Evolutionary conservation across 2,329 filamentous ascomycete genomes (phyloP), one percentile per base, ranked within the genome.

Genomic region (Pseudogymnoascus sp.): DNA sequence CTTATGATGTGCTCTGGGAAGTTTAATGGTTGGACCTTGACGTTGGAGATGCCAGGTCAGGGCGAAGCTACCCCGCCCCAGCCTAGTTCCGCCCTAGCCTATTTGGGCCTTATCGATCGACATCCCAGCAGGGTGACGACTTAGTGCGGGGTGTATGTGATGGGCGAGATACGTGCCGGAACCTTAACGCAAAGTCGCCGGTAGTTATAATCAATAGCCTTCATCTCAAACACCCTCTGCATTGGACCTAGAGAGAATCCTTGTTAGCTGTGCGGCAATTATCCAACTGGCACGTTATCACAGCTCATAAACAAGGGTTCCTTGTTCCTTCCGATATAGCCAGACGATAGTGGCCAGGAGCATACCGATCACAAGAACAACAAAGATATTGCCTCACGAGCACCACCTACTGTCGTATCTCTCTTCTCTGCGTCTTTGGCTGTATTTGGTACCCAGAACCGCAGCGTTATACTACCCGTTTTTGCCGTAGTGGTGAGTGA

Each of bases 81-180:
- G 26, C 26, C 47, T 57, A 57, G 26, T 16, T 18, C 47, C 10
- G 26, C 14, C 6, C 26, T 57, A 57, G 47, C 47, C 47, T 57
- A 57, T 57, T 47, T 57, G 14, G n/a, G 47, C 26, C 47, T 57
- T 57, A 57, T 57, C 47, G 47, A 18, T 57, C 47, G 47, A 57
- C 47, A 57, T 34, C 47, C 47, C 47, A 57, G 26, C 47, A 54
- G 10, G 47, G 47, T 54, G 47, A 54, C 26, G 47, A 54, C 47
- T 54, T 54, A 54, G 47, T 54, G 47, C 47, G 47, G 47, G 42
- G 45, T 21, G 47, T 57, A 31, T 34, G 47, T 31, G 26, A 57
- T 57, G 26, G 26, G 29, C 47, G 47, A 54, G 47, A 54, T 31
- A 54, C 42, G n/a, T 57, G 29, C 51, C 29, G 11, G 29, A 57